Evolutionary conservation across 495 filamentous ascomycete genomes (phyloP).

Genomic region (Aspergillus taichungensis): DNA sequence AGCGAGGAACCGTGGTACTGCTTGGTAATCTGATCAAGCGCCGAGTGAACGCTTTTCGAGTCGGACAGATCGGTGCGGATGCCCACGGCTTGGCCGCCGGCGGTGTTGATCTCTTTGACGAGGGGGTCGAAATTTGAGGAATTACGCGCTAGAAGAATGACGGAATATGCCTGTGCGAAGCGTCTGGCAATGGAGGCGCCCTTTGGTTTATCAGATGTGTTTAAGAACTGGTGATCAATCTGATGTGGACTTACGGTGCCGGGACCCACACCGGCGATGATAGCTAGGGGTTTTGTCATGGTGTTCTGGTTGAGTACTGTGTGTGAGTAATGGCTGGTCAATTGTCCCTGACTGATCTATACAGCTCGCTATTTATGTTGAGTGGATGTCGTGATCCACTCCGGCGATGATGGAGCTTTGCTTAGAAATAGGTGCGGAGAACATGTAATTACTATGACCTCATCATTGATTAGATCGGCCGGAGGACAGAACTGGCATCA

Average conservation of each 20-base stretch:
- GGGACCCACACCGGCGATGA: slow-evolving; percentile 67
- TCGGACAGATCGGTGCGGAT: slow-evolving; percentile 66
- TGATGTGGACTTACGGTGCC: slow-evolving; percentile 47
- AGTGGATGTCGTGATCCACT: no score
- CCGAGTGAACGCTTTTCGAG: slow-evolving; percentile 48
- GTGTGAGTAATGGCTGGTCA: no score
- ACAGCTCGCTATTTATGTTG: no score
- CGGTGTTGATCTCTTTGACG: slow-evolving; percentile 63
- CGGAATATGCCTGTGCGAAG: slow-evolving; percentile 66
- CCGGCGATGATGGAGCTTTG: no score
- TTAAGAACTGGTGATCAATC: slow-evolving; percentile 3
- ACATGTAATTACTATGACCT: no score
- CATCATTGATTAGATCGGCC: no score
- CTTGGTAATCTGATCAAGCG: slow-evolving; percentile 59
- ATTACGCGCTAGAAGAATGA: slow-evolving; percentile 66
- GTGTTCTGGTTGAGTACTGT: background rate
- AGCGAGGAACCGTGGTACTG: slow-evolving; percentile 39
- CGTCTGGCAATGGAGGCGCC: slow-evolving; percentile 53
- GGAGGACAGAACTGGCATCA: no score
- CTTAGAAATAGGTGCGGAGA: no score
- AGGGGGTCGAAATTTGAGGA: slow-evolving; percentile 55
- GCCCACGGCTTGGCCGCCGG: slow-evolving; percentile 65
- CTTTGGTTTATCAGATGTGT: slow-evolving; percentile 12
- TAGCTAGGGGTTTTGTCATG: slow-evolving; percentile 47
- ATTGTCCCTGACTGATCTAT: no score